A percentile compares a stretch with the other conserved stretches of the same genome.
These are phyloP conservation scores for Rosa multiflora DNA, from an alignment of 306 rosid species.

Conservation along the genomic window DNA sequence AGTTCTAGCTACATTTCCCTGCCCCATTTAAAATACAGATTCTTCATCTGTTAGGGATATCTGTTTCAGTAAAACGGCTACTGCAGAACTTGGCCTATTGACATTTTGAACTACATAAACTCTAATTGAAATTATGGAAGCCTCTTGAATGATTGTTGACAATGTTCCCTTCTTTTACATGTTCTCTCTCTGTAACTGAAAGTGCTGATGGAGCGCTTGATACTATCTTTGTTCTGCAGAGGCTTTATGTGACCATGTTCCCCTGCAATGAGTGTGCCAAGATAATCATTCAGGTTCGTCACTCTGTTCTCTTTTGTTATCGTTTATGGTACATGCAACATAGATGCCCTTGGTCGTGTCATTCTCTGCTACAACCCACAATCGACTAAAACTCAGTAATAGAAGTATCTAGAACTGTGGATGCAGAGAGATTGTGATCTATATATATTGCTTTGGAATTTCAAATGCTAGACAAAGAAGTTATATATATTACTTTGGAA, in stretches of 20 bases:
- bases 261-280: slow-evolving; percentile 95
- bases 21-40: neutral
- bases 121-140: neutral
- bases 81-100: neutral
- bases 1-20: slow-evolving; percentile 17
- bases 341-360: neutral
- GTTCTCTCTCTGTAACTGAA: slow-evolving; percentile 5
- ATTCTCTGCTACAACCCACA: neutral
- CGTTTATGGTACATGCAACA: neutral
- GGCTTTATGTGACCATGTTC: slow-evolving; percentile 80
- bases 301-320: slow-evolving; percentile 14
- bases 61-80: neutral
- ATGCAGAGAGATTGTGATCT: neutral
- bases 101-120: neutral
- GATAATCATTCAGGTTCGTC: slow-evolving; percentile 84
- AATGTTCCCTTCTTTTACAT: neutral
- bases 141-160: neutral
- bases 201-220: neutral
- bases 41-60: neutral
- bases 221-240: slow-evolving; percentile 47
- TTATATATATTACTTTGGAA: neutral
- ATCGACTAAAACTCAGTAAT: neutral
- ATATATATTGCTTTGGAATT: neutral
- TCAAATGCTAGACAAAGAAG: neutral
- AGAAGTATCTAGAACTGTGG: neutral